phyloP scores from a whole-genome alignment of 306 rosid genomes.

The Trifolium fragiferum region DNA sequence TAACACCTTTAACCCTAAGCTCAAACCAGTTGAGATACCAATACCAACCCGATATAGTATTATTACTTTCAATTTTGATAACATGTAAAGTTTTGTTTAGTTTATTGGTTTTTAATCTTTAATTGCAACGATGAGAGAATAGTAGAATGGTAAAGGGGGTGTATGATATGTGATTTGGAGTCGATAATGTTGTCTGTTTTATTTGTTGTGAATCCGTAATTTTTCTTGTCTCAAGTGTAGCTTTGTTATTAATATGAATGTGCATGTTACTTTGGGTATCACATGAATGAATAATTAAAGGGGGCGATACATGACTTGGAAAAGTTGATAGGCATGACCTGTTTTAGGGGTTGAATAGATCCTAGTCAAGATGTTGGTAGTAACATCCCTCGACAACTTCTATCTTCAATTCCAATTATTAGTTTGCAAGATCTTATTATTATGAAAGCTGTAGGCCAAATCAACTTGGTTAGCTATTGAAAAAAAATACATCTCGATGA shows the following conservation, averaged over 20 bases:
- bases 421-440: conserved; percentile 7
- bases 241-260: conserved; percentile 23
- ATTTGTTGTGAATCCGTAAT: not conserved
- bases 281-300: not conserved
- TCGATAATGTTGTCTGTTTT: not conserved
- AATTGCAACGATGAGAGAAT: not conserved
- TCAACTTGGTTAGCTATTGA: not conserved
- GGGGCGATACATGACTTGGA: not conserved
- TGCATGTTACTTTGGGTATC: not conserved
- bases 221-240: conserved; percentile 26
- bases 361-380: conserved; percentile 2
- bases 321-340: not conserved
- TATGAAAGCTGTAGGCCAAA: not conserved
- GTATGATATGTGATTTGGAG: not conserved
- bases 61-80: conserved; percentile 3
- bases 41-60: too few relatives aligned
- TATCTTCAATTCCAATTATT: conserved; percentile 8
- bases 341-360: conserved; percentile 19
- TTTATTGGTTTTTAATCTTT: not conserved
- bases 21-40: too few relatives aligned
- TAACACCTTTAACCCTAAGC: too few relatives aligned
- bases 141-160: not conserved
- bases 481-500: not conserved
- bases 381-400: not conserved
- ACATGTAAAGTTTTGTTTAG: not conserved